Evolutionary conservation across 495 filamentous ascomycete genomes (phyloP), one percentile per base, ranked within the genome.

Genomic region (Penicillium cinerascens): DNA sequence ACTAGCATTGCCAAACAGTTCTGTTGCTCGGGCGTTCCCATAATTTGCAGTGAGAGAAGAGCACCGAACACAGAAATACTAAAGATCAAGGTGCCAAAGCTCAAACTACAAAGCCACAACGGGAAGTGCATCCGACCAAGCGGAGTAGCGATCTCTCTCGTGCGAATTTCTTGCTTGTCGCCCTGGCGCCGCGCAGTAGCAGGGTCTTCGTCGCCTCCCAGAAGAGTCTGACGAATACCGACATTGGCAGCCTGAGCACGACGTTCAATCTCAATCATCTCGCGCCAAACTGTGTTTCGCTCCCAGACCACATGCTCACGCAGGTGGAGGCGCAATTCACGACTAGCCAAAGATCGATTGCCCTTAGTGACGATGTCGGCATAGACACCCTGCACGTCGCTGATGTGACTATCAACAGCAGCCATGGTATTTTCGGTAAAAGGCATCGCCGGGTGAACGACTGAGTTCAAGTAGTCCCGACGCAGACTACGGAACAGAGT

Each of bases 231-330:
- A 50, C 83, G 71, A 46, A 90, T 72, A 15, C 93, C 95, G 54
- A 99, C 80, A 54, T 92, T 96, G 11, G 92, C 93, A 20, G 92
- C 93, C 69, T 99, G 91, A 5, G 91, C 90, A 74, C 95, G 93
- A 20, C 93, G 79, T 74, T 99, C 93, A 54, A 99, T 89, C 48
- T 92, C 93, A 63, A 99, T 99, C 83, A 99, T 92, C 56, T 99
- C 93, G 67, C 95, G 77, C 93, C 93, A 99, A 4, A 99, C 93
- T 0, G 93, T 99, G 59, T 99, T 99, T 42, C 93, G 81, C 63
- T 99, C 93, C 95, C 95, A 99, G 27, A 97, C 91, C 16, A 99
- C 92, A 73, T 99, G 93, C 69, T 99, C 93, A 58, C 93, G 78
- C 25, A 99, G 77, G 66, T 99, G 91, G 18, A 96, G 83, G 40